phyloP scores from a whole-genome alignment of 179 eudicot genomes.

The Silene vulgaris region DNA sequence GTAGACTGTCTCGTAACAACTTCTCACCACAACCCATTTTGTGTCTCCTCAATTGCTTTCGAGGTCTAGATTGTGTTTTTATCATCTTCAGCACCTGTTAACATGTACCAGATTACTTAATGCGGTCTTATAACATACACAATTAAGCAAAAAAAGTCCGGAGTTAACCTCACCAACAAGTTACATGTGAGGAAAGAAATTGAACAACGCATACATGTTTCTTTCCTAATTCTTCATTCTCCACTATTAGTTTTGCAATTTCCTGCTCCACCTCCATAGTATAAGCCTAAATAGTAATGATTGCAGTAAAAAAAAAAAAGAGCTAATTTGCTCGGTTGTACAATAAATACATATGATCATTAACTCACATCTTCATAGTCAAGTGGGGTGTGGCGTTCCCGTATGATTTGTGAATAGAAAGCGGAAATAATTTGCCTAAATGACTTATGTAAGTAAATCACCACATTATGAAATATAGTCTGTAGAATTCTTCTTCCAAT shows the following conservation, averaged over 20 bases:
- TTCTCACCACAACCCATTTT: constrained; percentile 39
- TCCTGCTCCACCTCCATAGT: constrained; percentile 84
- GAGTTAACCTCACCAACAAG: neutral
- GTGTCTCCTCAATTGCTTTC: constrained; percentile 37
- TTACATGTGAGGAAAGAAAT: neutral
- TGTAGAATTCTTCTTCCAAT: no score
- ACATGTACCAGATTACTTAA: neutral
- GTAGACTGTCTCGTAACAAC: constrained; percentile 7
- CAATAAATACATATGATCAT: neutral
- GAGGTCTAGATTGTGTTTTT: constrained; percentile 33
- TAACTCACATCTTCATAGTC: neutral
- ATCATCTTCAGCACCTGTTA: constrained; percentile 38
- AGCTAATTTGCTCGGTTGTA: neutral
- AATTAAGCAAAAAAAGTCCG: neutral
- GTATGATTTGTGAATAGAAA: neutral
- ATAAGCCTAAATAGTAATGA: constrained; percentile 49
- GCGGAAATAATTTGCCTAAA: neutral
- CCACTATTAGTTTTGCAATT: constrained; percentile 66
- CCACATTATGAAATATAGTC: no score
- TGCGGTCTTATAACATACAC: neutral
- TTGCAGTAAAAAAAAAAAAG: neutral
- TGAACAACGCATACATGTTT: constrained; percentile 47
- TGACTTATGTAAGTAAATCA: no score
- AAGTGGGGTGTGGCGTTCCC: neutral
- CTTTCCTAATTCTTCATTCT: constrained; percentile 51